phyloP scores from a whole-genome alignment of 164 flowering plant genomes.

The Magnolia sinica region DNA sequence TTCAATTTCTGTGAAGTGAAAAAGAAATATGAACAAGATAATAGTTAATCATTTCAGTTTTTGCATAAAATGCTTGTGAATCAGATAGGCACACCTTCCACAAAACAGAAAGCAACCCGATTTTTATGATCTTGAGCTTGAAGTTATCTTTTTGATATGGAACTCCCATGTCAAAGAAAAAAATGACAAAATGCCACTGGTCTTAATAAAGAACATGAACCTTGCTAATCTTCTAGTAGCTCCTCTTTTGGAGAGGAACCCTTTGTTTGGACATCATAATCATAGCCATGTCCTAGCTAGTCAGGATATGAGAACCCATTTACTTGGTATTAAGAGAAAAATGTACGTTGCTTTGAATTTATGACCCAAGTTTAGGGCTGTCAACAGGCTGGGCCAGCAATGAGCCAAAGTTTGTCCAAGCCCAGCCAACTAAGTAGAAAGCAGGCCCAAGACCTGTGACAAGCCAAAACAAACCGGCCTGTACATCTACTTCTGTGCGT shows the following conservation, averaged over 20 bases:
- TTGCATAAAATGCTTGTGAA: not conserved
- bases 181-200: not conserved
- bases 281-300: not conserved
- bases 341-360: not conserved
- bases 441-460: too few species aligned
- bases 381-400: too few species aligned
- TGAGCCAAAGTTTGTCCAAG: too few species aligned
- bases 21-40: not conserved
- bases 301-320: not conserved
- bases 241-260: not conserved
- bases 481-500: too few species aligned
- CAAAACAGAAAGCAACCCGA: not conserved
- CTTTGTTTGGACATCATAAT: not conserved
- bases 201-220: not conserved
- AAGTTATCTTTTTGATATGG: not conserved
- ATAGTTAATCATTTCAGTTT: not conserved
- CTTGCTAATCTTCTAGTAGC: not conserved
- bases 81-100: not conserved
- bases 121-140: not conserved
- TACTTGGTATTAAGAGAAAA: not conserved
- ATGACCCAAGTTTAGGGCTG: not conserved
- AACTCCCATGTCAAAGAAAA: not conserved
- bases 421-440: too few species aligned
- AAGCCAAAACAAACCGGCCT: too few species aligned
- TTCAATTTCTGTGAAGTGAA: conserved; percentile 26